Conservation (phyloP, 1,284 basidiomycete species). For the Boletus mariae region DNA sequence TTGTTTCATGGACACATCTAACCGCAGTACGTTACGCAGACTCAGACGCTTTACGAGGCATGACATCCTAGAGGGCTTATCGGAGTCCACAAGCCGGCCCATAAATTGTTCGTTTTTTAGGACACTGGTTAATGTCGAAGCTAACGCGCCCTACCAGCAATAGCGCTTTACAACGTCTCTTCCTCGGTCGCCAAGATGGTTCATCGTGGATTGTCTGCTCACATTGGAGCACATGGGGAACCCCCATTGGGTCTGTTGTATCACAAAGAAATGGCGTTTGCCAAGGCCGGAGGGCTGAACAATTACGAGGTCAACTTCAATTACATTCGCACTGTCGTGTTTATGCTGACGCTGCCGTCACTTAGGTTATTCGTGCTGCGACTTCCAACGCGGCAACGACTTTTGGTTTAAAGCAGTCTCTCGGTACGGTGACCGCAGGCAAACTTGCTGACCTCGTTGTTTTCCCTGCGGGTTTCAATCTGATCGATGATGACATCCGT, state of each 20-base stretch:
- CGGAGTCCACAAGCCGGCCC: conserved; percentile 60
- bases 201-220: conserved; percentile 50
- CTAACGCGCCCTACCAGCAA: conserved; percentile 41
- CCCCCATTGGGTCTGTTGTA: conserved; percentile 70
- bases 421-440: conserved; percentile 59
- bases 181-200: conserved; percentile 65
- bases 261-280: conserved; percentile 67
- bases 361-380: conserved; percentile 61
- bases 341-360: background rate
- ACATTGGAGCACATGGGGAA: conserved; percentile 76
- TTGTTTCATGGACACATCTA: conserved; percentile 1
- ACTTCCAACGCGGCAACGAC: conserved; percentile 61
- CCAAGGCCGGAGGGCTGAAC: conserved; percentile 50
- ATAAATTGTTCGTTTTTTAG: conserved; percentile 44
- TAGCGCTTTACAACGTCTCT: conserved; percentile 65
- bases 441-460: conserved; percentile 69
- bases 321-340: background rate
- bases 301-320: conserved; percentile 43
- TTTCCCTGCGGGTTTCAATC: conserved; percentile 54
- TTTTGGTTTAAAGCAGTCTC: conserved; percentile 54
- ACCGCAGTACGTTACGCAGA: conserved; percentile 31
- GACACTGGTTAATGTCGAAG: background rate
- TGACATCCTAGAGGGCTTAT: conserved; percentile 56
- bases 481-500: conserved; percentile 51
- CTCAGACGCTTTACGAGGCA: conserved; percentile 61